Evolutionary conservation across 2,329 filamentous ascomycete species (phyloP), one percentile per base, ranked within the genome.

Genomic region (Aspergillus fijiensis): DNA sequence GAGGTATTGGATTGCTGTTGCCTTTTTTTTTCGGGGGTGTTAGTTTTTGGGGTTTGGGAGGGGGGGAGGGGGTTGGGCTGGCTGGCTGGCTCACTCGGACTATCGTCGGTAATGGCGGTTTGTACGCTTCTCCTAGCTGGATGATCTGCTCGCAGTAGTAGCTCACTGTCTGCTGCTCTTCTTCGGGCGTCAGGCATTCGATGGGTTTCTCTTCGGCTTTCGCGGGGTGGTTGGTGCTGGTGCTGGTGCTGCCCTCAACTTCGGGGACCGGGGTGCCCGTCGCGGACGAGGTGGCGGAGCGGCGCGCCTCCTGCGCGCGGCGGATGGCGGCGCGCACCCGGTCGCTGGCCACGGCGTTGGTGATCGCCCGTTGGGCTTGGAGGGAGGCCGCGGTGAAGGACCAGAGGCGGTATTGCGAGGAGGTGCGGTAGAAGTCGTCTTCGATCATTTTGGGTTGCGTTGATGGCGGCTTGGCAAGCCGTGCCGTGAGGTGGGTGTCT

Each of bases 381-480:
- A 99, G 85, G 45, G 88, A 86, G 3, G 86, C 77, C 2, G 88
- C 85, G 0, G 92, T 91, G 77, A 94, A 98, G 11, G 93, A 96
- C 95, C 95, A 99, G 60, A 96, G 83, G 49, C 90, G 87, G 74
- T 87, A 98, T 76, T 99, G 95, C 51, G 91, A 94, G 0, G 94
- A 96, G 55, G 90, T 85, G 33, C 92, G 88, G 78, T 98, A 99
- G 58, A 93, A 84, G 67, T 91, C 90, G 77, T 99, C 95, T 83
- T 99, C 95, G 63, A 87, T 90, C 86, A 96, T 91, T 55, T 55
- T 62, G 59, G n/a, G 42, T 12, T 35, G 25, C 25, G 23, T 9
- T 10, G 31, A 29, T 21, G 14, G 39, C 12, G 21, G 16, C 21
- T 23, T 49, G 35, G 25, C 35, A 2, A 7, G 25, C 3, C n/a